Evolutionary conservation across 2,329 filamentous ascomycete species (phyloP).

Genomic region (Cladosporium sp.): DNA sequence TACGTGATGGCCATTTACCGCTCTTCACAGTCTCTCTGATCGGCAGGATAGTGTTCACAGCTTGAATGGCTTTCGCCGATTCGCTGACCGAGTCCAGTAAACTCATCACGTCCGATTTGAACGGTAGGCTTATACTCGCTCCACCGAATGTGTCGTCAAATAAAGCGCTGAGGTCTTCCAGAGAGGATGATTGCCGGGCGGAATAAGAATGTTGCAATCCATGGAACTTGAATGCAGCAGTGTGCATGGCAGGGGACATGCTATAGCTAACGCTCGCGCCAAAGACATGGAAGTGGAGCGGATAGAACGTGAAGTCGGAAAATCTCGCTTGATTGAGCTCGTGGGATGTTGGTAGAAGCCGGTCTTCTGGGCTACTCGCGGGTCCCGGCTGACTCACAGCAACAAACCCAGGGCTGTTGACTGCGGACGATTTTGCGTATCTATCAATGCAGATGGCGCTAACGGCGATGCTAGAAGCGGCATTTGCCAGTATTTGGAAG

Average conservation of each 20-base stretch:
- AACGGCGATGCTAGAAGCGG: neutral
- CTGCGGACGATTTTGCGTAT: constrained; percentile 2
- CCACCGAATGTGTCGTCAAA: constrained; percentile 66
- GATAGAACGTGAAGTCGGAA: constrained; percentile 50
- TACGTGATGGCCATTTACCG: constrained; percentile 28
- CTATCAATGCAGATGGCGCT: neutral
- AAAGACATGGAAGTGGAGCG: constrained; percentile 66
- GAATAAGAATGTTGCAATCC: constrained; percentile 63
- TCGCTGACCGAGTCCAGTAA: constrained; percentile 61
- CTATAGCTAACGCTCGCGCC: constrained; percentile 65
- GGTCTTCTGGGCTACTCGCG: neutral
- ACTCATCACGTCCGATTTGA: constrained; percentile 65
- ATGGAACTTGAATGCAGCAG: constrained; percentile 57
- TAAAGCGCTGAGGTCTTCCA: constrained; percentile 59
- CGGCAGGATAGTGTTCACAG: constrained; percentile 68
- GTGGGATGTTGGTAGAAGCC: too few species aligned
- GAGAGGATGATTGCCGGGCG: constrained; percentile 54
- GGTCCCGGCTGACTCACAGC: neutral
- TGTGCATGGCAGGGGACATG: constrained; percentile 70
- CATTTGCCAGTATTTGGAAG: neutral
- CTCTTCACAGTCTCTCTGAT: constrained; percentile 56
- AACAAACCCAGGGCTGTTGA: neutral
- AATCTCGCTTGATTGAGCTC: too few species aligned
- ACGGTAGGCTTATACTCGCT: constrained; percentile 64
- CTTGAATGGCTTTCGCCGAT: constrained; percentile 67